Percentiles rank a stretch among this genome's conserved stretches.
phyloP scores from a whole-genome alignment of 257 asterid species.

The Leonotis leonurus region DNA sequence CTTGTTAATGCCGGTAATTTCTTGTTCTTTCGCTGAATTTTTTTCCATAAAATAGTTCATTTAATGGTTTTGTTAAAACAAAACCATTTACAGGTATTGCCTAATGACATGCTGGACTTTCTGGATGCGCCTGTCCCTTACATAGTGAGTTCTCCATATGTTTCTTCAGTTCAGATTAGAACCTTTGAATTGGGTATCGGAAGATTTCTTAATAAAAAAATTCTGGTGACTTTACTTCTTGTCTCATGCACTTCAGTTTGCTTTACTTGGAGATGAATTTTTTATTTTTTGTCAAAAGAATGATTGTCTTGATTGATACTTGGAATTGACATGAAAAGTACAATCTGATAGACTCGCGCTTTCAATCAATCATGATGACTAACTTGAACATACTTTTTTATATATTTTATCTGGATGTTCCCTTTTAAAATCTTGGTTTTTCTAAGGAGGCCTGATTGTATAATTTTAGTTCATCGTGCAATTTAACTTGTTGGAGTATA shows the following conservation, averaged over 20 bases:
- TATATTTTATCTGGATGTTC: background rate
- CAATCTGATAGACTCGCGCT: background rate
- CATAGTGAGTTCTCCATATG: slow-evolving; percentile 54
- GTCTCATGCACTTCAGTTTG: background rate
- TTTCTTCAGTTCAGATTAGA: background rate
- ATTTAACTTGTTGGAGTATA: background rate
- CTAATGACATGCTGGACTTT: slow-evolving; percentile 97
- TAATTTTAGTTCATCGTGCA: slow-evolving; percentile 3
- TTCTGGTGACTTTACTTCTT: background rate
- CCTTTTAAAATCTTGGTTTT: background rate
- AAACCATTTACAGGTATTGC: slow-evolving; percentile 87
- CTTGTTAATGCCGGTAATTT: slow-evolving; percentile 85
- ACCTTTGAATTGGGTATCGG: background rate
- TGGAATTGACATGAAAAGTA: background rate
- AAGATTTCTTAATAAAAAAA: background rate
- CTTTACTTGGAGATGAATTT: background rate
- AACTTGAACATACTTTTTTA: background rate
- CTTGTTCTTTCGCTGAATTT: slow-evolving; percentile 12
- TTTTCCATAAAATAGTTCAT: background rate
- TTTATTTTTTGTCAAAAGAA: no score
- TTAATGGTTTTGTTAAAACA: slow-evolving; percentile 13
- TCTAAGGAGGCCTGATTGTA: background rate
- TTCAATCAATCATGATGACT: background rate
- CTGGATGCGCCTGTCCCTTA: slow-evolving; percentile 99
- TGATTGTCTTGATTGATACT: no score